Percentiles rank a stretch among this genome's conserved stretches.
phyloP scores from a whole-genome alignment of 2,329 filamentous ascomycete genomes.

The Phialophora verrucosa region DNA sequence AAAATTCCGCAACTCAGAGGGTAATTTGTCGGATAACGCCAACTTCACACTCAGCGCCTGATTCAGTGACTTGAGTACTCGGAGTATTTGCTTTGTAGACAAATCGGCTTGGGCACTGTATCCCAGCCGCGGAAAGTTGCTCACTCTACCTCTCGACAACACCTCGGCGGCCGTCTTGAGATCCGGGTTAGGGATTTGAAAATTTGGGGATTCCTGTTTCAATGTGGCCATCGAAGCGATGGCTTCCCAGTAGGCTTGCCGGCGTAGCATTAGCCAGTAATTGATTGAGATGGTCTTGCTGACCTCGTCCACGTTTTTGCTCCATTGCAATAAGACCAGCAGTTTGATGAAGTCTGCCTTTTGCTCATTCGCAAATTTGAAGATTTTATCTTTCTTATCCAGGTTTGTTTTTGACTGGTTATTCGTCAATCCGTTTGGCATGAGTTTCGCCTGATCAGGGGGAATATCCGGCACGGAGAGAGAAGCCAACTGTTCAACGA shows the following conservation, averaged over 20 bases:
- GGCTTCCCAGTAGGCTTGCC: slow-evolving; percentile 64
- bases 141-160: slow-evolving; percentile 75
- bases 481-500: slow-evolving; percentile 72
- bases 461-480: slow-evolving; percentile 64
- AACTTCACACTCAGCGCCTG: slow-evolving; percentile 80
- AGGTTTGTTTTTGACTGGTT: slow-evolving; percentile 64
- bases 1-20: slow-evolving; percentile 77
- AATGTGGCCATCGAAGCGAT: slow-evolving; percentile 71
- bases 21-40: slow-evolving; percentile 83
- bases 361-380: slow-evolving; percentile 78
- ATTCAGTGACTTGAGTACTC: slow-evolving; percentile 79
- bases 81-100: slow-evolving; percentile 72
- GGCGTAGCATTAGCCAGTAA: slow-evolving; percentile 70
- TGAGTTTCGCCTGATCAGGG: slow-evolving; percentile 39
- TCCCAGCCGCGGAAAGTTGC: slow-evolving; percentile 79
- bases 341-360: slow-evolving; percentile 92
- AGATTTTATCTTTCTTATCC: slow-evolving; percentile 74
- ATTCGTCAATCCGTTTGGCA: slow-evolving; percentile 35
- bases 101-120: slow-evolving; percentile 78
- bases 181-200: slow-evolving; percentile 86
- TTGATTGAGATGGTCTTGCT: slow-evolving; percentile 88
- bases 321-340: slow-evolving; percentile 89
- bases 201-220: slow-evolving; percentile 73
- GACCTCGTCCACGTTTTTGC: slow-evolving; percentile 76
- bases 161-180: slow-evolving; percentile 86